Base-by-base conservation (phyloP, 140 eudicot species). In the Senecio squalidus region DNA sequence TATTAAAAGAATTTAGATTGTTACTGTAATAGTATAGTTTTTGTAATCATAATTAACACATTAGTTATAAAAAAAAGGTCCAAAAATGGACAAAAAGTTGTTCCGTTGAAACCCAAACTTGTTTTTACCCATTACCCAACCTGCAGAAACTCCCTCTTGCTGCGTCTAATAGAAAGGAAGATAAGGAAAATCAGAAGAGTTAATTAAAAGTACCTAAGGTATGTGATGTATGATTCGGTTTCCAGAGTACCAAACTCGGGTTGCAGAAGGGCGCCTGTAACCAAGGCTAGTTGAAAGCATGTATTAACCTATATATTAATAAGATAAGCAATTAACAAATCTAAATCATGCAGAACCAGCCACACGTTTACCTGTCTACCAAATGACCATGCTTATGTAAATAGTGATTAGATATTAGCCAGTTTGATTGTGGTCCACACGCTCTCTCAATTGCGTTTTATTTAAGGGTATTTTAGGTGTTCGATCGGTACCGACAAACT, bases 251-350 rank as follows among this genome's bases (percentile, higher is more conserved):
- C 99, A 60, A 88, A 79, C 30, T 76, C 95, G 3, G 99, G 99
- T 74, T 93, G 99, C 75, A 93, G 83, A 46, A 93, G 95, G 18
- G 95, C 99, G 23, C 71, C 95, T 9, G 95, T 81, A 27, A 93
- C 99, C 31, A 93, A 49, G 41, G 71, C 72, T 79, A 93, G 82
- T 64, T 93, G 99, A 63, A 93, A 70, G 65, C 92, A 86, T 16
- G 99, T 93, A 74, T 93, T 93, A 44, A 88, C 94, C 99, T 93
- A 71, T 43, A 38, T 52, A 14, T 36, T 30, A 22, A 64, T 27
- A 52, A n/a, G n/a, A n/a, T n/a, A n/a, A n/a, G 11, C 16, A 48
- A 51, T 23, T 52, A 26, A 11, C 22, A 49, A 52, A 4, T 34
- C 23, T 24, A 25, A 27, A 28, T 10, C 9, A 26, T 3, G 6